Evolutionary conservation across 2,329 filamentous ascomycete genomes (phyloP), one percentile per base, ranked within the genome.

Genomic region (Lachnellula cervina): DNA sequence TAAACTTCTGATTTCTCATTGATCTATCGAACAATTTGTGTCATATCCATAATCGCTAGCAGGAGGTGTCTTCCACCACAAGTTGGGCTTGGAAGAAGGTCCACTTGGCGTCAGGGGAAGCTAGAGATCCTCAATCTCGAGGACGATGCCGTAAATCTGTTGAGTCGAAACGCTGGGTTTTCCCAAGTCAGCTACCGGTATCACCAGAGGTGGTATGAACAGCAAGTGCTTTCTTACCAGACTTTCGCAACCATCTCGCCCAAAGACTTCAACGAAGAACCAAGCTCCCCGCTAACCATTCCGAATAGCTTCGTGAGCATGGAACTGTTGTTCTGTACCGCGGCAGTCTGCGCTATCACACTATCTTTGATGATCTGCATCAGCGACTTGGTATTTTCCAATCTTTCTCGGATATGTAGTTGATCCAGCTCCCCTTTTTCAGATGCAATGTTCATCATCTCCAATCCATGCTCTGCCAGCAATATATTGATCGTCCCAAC

Each of bases 21-120:
- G n/a, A n/a, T n/a, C n/a, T n/a, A n/a, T n/a, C n/a, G n/a, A n/a
- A n/a, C n/a, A n/a, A n/a, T n/a, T n/a, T n/a, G n/a, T n/a, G n/a
- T n/a, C n/a, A n/a, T n/a, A n/a, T n/a, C n/a, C n/a, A n/a, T n/a
- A n/a, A n/a, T n/a, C n/a, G n/a, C n/a, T n/a, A n/a, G n/a, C n/a
- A n/a, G n/a, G n/a, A n/a, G n/a, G 54, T 49, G 40, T 58, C 56
- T 34, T 58, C 56, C n/a, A 52, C 45, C 4, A 53, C 28, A 13
- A 58, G n/a, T 25, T 52, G 56, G 5, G 48, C 56, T 48, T 58
- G 52, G 40, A 58, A 55, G 49, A 45, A 55, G 23, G 56, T 44
- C 56, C 52, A 55, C 16, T 38, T 13, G 7, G 34, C 21, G 40
- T 58, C 52, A n/a, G 11, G 25, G 2, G n/a, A 2, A 46, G 16